A percentile compares a stretch with the other conserved stretches of the same genome.
Evolutionary conservation across 108 stramenopile species (phyloP).

Genomic region (Skeletonema marinoi): DNA sequence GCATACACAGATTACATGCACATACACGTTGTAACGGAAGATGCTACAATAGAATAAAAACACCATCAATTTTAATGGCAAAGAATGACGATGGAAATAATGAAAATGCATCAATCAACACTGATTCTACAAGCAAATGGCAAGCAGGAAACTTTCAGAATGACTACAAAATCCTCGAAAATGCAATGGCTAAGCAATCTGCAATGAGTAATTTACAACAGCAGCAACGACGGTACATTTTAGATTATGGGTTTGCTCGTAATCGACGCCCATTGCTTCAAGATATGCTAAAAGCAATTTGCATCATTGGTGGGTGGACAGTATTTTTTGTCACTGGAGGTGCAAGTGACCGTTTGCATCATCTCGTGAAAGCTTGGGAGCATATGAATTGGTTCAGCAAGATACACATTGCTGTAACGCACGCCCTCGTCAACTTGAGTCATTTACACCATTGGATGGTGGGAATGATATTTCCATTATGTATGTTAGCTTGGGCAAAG

Average conservation of each 20-base stretch:
- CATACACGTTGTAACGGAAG: not conserved
- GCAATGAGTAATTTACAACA: constrained; percentile 37
- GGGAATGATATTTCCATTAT: constrained; percentile 27
- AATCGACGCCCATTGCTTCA: constrained; percentile 39
- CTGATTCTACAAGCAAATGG: constrained; percentile 20
- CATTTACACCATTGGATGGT: constrained; percentile 39
- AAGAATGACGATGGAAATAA: not conserved
- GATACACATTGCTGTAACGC: constrained; percentile 5
- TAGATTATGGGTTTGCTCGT: constrained; percentile 43
- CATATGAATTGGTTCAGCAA: constrained; percentile 4
- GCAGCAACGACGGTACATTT: constrained; percentile 30
- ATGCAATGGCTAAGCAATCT: constrained; percentile 26
- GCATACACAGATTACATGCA: not conserved
- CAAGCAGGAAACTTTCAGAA: constrained; percentile 37
- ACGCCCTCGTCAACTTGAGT: constrained; percentile 7
- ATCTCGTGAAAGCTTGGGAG: not conserved
- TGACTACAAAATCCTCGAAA: constrained; percentile 34
- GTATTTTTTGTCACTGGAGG: constrained; percentile 16
- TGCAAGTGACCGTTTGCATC: constrained; percentile 1
- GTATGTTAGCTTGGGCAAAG: constrained; percentile 27
- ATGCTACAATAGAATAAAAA: not conserved
- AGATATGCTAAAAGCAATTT: constrained; percentile 17
- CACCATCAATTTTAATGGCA: not conserved
- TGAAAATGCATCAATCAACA: not conserved
- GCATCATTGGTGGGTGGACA: constrained; percentile 20